Percentiles rank a stretch among this genome's conserved stretches.
These are phyloP conservation scores for Podaxis rugospora DNA, from an alignment of 768 basidiomycete species.

Conservation along the genomic window DNA sequence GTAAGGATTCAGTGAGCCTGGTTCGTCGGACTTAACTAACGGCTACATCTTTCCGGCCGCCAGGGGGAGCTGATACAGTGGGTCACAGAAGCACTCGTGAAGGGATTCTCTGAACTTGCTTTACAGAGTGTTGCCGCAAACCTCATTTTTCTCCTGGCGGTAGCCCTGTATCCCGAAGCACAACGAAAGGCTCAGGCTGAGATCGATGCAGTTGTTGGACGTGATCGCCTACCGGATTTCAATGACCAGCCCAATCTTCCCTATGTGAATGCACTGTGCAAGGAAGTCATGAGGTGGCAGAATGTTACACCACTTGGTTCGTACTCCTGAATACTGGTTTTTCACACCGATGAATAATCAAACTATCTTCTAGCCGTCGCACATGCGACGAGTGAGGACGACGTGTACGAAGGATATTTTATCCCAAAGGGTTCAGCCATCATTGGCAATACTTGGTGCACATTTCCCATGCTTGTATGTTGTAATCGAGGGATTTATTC, in stretches of 20 bases:
- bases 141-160: neutral
- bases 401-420: slow-evolving; percentile 10
- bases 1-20: too few species aligned
- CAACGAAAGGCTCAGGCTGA: neutral
- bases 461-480: neutral
- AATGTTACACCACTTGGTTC: neutral
- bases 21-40: too few species aligned
- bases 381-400: slow-evolving; percentile 15
- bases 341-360: neutral
- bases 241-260: neutral
- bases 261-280: neutral
- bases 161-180: neutral
- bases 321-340: neutral
- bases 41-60: too few species aligned
- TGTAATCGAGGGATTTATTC: neutral
- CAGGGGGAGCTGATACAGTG: too few species aligned
- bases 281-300: neutral
- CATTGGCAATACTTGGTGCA: neutral
- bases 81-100: too few species aligned
- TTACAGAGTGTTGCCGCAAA: neutral
- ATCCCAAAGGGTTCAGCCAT: neutral
- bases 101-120: too few species aligned
- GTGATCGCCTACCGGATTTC: neutral
- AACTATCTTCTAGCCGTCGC: slow-evolving; percentile 8
- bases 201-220: neutral